A percentile compares a stretch with the other conserved stretches of the same genome.
These are phyloP conservation scores for Aspergillus sp. DNA, from an alignment of 2,329 filamentous ascomycete genomes.

Conservation along the genomic window DNA sequence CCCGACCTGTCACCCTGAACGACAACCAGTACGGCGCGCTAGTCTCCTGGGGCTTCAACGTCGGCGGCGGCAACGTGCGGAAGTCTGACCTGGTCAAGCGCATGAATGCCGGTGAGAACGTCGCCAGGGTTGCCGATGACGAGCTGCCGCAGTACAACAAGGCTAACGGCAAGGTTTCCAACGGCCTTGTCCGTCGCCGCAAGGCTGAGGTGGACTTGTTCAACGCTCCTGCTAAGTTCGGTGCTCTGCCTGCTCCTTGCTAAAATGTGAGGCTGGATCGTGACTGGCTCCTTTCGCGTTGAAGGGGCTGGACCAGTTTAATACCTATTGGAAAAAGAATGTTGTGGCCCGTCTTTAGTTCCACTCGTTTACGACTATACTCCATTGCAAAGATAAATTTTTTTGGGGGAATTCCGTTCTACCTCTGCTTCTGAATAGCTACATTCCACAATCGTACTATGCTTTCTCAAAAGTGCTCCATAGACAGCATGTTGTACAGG, in stretches of 20 bases:
- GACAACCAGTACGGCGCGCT: conserved; percentile 48
- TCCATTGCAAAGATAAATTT: too few species aligned
- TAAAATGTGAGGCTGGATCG: background rate
- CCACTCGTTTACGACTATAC: too few species aligned
- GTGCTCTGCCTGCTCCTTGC: conserved; percentile 5
- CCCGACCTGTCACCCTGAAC: conserved; percentile 34
- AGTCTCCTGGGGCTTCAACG: conserved; percentile 46
- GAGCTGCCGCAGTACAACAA: conserved; percentile 45
- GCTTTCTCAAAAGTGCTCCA: too few species aligned
- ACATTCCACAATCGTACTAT: too few species aligned
- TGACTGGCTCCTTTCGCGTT: too few species aligned
- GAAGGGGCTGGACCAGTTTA: too few species aligned
- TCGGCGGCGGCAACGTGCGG: conserved; percentile 38
- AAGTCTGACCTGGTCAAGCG: conserved; percentile 36
- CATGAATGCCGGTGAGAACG: conserved; percentile 39
- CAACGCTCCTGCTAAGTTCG: conserved; percentile 8
- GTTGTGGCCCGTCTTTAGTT: too few species aligned
- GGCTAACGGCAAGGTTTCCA: conserved; percentile 32
- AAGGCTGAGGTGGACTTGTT: conserved; percentile 40
- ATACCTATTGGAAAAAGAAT: too few species aligned
- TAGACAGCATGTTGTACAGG: too few species aligned
- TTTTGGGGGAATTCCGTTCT: too few species aligned
- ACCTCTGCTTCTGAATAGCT: too few species aligned
- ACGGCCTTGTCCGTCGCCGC: conserved; percentile 37
- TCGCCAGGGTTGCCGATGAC: conserved; percentile 34